A percentile compares a stretch with the other conserved stretches of the same genome.
Evolutionary conservation across 2,329 filamentous ascomycete genomes (phyloP).

Genomic region (Pseudogymnoascus sp.): DNA sequence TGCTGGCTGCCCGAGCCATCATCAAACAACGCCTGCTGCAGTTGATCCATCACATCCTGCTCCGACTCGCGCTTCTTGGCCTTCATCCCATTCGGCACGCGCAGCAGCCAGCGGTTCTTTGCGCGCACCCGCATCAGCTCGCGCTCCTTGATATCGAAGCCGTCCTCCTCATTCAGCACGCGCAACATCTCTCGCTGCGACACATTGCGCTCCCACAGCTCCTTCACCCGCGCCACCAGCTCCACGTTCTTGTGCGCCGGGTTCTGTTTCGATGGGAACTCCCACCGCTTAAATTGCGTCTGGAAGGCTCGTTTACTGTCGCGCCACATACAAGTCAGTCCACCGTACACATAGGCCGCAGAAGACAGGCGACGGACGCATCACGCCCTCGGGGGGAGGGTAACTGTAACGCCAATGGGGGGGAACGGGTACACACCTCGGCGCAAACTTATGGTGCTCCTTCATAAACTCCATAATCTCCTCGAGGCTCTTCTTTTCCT

Average conservation of each 20-base stretch:
- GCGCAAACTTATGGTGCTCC: slow-evolving; percentile 54
- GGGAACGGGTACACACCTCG: slow-evolving; percentile 46
- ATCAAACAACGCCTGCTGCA: slow-evolving; percentile 28
- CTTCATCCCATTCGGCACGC: slow-evolving; percentile 51
- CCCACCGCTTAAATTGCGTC: slow-evolving; percentile 68
- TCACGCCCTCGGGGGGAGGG: slow-evolving; percentile 10
- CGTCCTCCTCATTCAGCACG: slow-evolving; percentile 58
- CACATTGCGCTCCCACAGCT: slow-evolving; percentile 70
- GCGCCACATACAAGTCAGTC: slow-evolving; percentile 12
- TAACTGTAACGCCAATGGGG: not conserved
- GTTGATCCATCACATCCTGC: slow-evolving; percentile 28
- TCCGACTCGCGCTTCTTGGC: slow-evolving; percentile 28
- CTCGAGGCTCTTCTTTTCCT: slow-evolving; percentile 62
- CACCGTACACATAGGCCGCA: slow-evolving; percentile 16
- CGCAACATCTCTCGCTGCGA: slow-evolving; percentile 65
- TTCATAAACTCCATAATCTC: slow-evolving; percentile 68
- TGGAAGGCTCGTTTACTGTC: slow-evolving; percentile 67
- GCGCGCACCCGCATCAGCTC: slow-evolving; percentile 62
- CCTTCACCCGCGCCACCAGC: slow-evolving; percentile 59
- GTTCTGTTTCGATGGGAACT: slow-evolving; percentile 66
- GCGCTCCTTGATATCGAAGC: slow-evolving; percentile 61
- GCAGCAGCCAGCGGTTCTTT: slow-evolving; percentile 59
- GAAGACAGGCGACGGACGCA: slow-evolving; percentile 5
- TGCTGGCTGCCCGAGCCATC: slow-evolving; percentile 22
- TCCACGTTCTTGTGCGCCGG: slow-evolving; percentile 60